These are phyloP conservation scores for Bruguiera sexangula DNA, from an alignment of 345 rosid genomes.

Conservation along the genomic window DNA sequence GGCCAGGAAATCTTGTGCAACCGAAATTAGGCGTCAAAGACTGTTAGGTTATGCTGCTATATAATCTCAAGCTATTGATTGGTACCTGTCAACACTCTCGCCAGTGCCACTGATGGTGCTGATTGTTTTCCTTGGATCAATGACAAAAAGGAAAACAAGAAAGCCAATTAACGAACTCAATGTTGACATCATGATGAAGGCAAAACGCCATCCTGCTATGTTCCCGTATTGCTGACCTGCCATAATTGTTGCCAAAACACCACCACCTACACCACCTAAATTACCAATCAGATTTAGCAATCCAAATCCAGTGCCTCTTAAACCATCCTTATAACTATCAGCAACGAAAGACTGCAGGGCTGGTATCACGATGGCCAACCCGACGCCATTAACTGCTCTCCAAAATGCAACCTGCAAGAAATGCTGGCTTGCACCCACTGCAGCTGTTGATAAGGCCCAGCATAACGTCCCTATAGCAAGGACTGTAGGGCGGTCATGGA, in stretches of 20 bases:
- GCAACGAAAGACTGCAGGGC: constrained; percentile 96
- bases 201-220: constrained; percentile 87
- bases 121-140: constrained; percentile 57
- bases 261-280: constrained; percentile 93
- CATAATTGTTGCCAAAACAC: constrained; percentile 90
- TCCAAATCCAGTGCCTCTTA: constrained; percentile 91
- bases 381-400: constrained; percentile 97
- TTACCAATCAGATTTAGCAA: constrained; percentile 73
- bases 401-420: constrained; percentile 78
- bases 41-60: background rate
- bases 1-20: background rate
- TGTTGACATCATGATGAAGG: constrained; percentile 83
- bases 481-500: constrained; percentile 82
- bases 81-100: constrained; percentile 33
- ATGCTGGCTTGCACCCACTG: constrained; percentile 73
- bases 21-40: background rate
- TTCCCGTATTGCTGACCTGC: constrained; percentile 79
- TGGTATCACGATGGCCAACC: constrained; percentile 93
- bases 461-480: constrained; percentile 83
- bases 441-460: constrained; percentile 98
- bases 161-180: constrained; percentile 69
- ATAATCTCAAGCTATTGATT: constrained; percentile 1
- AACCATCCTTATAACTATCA: constrained; percentile 79
- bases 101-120: constrained; percentile 10
- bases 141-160: constrained; percentile 70